Evolutionary conservation across 2,329 filamentous ascomycete genomes (phyloP).

Genomic region (Apiospora malaysiana): DNA sequence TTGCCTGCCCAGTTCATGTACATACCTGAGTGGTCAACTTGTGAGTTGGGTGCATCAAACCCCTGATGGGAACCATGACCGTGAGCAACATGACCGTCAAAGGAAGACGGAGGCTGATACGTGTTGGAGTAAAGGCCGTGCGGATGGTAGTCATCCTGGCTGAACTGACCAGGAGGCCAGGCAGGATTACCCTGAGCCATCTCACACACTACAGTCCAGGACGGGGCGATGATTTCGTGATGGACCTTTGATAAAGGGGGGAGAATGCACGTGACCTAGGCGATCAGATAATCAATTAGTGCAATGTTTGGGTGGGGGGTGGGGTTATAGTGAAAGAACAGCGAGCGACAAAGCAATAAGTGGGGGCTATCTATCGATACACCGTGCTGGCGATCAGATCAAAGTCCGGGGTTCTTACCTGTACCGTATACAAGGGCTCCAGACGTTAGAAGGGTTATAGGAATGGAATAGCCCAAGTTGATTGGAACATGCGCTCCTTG

Average conservation of each 20-base stretch:
- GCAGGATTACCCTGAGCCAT: slow-evolving; percentile 25
- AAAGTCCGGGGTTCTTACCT: neutral
- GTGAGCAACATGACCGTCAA: slow-evolving; percentile 9
- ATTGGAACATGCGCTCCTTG: neutral
- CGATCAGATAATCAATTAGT: neutral
- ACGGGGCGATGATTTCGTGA: neutral
- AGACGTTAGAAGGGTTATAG: neutral
- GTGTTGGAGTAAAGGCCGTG: slow-evolving; percentile 5
- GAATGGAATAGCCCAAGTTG: neutral
- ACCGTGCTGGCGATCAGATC: neutral
- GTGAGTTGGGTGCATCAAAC: slow-evolving; percentile 1
- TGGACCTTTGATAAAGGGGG: neutral
- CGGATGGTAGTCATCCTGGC: slow-evolving; percentile 18
- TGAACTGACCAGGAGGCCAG: slow-evolving; percentile 25
- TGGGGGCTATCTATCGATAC: neutral
- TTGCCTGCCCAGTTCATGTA: slow-evolving; percentile 20
- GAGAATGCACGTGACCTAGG: neutral
- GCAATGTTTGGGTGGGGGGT: neutral
- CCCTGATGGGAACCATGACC: slow-evolving; percentile 1
- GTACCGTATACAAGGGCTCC: neutral
- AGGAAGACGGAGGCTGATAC: neutral
- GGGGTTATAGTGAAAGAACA: neutral
- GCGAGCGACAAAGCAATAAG: neutral
- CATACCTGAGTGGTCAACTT: slow-evolving; percentile 3
- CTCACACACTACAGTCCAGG: neutral